phyloP scores from a whole-genome alignment of 2,329 filamentous ascomycete species.

The Ceratocystis papillata region DNA sequence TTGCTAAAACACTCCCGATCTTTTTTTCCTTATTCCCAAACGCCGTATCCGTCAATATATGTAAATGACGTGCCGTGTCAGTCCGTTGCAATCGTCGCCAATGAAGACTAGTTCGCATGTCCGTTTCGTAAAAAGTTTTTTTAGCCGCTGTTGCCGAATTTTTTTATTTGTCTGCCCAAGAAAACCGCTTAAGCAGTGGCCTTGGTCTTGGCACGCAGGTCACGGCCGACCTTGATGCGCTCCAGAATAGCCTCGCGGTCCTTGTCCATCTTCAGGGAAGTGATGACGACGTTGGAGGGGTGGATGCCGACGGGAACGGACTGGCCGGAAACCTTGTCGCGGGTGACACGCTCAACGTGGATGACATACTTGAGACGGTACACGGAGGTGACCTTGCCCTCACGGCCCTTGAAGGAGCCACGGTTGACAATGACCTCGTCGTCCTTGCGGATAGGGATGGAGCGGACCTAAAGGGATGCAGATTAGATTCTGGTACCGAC shows the following conservation, averaged over 20 bases:
- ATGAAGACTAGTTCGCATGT: conserved; percentile 12
- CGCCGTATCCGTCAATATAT: conserved; percentile 23
- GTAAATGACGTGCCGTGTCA: conserved; percentile 10
- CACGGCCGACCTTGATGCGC: conserved; percentile 70
- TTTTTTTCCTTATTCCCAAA: conserved; percentile 25
- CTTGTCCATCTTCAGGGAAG: conserved; percentile 97
- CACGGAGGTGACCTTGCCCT: conserved; percentile 95
- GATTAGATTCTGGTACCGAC: conserved; percentile 12
- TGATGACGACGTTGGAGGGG: conserved; percentile 95
- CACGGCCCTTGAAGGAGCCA: conserved; percentile 90
- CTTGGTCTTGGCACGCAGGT: conserved; percentile 63
- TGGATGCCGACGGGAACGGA: conserved; percentile 88
- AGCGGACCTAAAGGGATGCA: conserved; percentile 58
- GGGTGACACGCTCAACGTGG: conserved; percentile 91
- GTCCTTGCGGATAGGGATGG: conserved; percentile 95
- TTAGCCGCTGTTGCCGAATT: conserved; percentile 14
- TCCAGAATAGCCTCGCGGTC: conserved; percentile 81
- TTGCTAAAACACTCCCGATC: conserved; percentile 20
- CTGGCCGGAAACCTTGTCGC: conserved; percentile 96
- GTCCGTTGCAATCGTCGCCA: conserved; percentile 18
- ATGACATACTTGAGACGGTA: conserved; percentile 98
- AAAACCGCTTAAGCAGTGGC: conserved; percentile 35
- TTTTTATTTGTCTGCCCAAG: conserved; percentile 16
- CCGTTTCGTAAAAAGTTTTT: conserved; percentile 20
- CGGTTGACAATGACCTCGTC: conserved; percentile 90